Conservation (phyloP, 495 filamentous ascomycete genomes). For the Neurospora tetraspora region DNA sequence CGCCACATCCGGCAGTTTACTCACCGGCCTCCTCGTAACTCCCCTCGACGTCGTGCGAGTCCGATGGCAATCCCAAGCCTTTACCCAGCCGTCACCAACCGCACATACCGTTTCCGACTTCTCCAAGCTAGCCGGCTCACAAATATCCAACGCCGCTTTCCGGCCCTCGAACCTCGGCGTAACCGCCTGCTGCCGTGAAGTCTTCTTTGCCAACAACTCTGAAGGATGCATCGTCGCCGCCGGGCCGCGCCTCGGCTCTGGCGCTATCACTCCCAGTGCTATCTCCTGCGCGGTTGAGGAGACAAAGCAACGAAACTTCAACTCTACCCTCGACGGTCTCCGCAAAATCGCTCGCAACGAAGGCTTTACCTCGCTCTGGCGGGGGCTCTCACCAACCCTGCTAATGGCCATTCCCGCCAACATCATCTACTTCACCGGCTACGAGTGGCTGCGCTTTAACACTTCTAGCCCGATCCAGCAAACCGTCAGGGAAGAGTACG, state of each 20-base stretch:
- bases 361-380: slow-evolving; percentile 78
- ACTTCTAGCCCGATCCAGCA: slow-evolving; percentile 55
- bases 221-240: slow-evolving; percentile 59
- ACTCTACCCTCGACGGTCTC: slow-evolving; percentile 82
- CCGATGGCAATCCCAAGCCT: slow-evolving; percentile 73
- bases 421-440: slow-evolving; percentile 98
- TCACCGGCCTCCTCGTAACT: slow-evolving; percentile 86
- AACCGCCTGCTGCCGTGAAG: slow-evolving; percentile 90
- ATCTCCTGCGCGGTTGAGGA: slow-evolving; percentile 83
- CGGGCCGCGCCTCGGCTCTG: slow-evolving; percentile 25
- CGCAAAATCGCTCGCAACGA: slow-evolving; percentile 96
- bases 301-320: slow-evolving; percentile 70
- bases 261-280: slow-evolving; percentile 16
- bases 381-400: slow-evolving; percentile 83
- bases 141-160: slow-evolving; percentile 39
- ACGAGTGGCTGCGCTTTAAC: slow-evolving; percentile 80
- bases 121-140: slow-evolving; percentile 32
- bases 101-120: slow-evolving; percentile 24
- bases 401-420: slow-evolving; percentile 92
- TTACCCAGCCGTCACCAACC: slow-evolving; percentile 29
- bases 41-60: slow-evolving; percentile 96
- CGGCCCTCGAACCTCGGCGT: slow-evolving; percentile 75
- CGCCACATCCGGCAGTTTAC: slow-evolving; percentile 77
- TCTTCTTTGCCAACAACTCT: slow-evolving; percentile 88
- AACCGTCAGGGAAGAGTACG: slow-evolving; percentile 53